These are phyloP conservation scores for Hypericum perforatum DNA, from an alignment of 345 rosid species.

Conservation along the genomic window DNA sequence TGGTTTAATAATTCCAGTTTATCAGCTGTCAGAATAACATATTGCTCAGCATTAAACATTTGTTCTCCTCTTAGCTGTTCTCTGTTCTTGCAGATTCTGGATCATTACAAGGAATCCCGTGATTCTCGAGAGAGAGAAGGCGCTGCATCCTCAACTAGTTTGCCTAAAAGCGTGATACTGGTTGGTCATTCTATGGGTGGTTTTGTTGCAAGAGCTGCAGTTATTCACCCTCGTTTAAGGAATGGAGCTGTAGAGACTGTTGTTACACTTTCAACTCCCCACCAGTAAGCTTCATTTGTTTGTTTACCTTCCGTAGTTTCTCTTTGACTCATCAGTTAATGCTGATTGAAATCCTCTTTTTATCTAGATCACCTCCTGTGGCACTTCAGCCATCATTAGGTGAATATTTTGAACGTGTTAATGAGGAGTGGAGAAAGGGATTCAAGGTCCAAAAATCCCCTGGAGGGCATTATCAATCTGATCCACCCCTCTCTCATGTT, in stretches of 20 bases:
- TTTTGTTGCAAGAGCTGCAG: constrained; percentile 97
- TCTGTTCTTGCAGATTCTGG: constrained; percentile 57
- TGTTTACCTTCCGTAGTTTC: constrained; percentile 14
- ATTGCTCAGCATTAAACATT: no score
- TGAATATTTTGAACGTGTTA: constrained; percentile 62
- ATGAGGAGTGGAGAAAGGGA: constrained; percentile 78
- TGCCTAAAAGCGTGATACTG: constrained; percentile 81
- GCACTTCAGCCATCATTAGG: constrained; percentile 97
- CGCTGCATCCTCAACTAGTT: constrained; percentile 47
- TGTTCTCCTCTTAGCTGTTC: no score
- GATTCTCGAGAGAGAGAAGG: constrained; percentile 67
- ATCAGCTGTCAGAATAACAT: no score
- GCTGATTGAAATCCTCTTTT: constrained; percentile 23
- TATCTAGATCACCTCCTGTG: constrained; percentile 88
- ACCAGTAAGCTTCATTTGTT: constrained; percentile 57
- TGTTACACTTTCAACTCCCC: constrained; percentile 90
- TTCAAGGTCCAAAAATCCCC: constrained; percentile 48
- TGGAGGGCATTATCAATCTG: constrained; percentile 42
- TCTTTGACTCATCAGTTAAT: constrained; percentile 13
- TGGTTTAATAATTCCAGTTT: no score
- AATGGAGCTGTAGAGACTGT: constrained; percentile 76
- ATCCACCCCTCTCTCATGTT: constrained; percentile 60
- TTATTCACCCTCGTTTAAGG: constrained; percentile 68
- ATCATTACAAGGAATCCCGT: constrained; percentile 71
- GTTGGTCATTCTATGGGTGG: constrained; percentile 99